A percentile compares a stretch with the other conserved stretches of the same genome.
These are phyloP conservation scores for Diaporthe citriasiana DNA, from an alignment of 2,329 filamentous ascomycete genomes.

Conservation along the genomic window DNA sequence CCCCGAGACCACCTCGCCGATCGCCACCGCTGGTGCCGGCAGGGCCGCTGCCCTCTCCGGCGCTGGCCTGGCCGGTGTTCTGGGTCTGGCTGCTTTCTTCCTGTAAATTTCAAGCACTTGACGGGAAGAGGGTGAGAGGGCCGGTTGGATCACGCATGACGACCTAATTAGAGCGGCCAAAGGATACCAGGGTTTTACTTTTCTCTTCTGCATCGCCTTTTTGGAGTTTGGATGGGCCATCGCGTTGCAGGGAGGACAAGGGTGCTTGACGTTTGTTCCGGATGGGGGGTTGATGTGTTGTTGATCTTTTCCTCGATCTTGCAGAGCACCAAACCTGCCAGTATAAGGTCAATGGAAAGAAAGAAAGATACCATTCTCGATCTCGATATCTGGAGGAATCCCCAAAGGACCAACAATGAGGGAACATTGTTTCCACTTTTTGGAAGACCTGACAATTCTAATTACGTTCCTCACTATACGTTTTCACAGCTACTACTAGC, in stretches of 20 bases:
- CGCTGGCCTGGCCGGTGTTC: constrained; percentile 71
- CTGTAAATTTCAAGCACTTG: constrained; percentile 64
- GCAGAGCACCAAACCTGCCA: constrained; percentile 12
- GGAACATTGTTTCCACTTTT: background rate
- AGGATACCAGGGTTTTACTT: constrained; percentile 21
- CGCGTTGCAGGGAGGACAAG: constrained; percentile 33
- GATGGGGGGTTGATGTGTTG: constrained; percentile 44
- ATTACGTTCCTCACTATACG: constrained; percentile 30
- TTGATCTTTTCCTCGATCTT: constrained; percentile 45
- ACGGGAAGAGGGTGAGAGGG: background rate
- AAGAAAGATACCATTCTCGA: constrained; percentile 27
- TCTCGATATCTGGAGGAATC: constrained; percentile 25
- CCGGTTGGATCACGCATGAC: constrained; percentile 49
- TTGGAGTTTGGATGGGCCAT: constrained; percentile 48
- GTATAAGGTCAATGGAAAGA: constrained; percentile 3
- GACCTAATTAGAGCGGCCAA: constrained; percentile 36
- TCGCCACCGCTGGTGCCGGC: constrained; percentile 69
- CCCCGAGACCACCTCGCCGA: constrained; percentile 57
- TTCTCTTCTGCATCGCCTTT: constrained; percentile 36
- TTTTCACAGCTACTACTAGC: constrained; percentile 10
- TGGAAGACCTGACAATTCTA: constrained; percentile 32
- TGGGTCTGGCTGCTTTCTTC: constrained; percentile 70
- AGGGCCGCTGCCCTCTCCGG: constrained; percentile 70
- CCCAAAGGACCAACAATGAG: background rate
- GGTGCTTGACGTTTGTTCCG: constrained; percentile 43